A percentile compares a stretch with the other conserved stretches of the same genome.
These are phyloP conservation scores for Trametes cingulata DNA, from an alignment of 768 basidiomycete species.

Conservation along the genomic window DNA sequence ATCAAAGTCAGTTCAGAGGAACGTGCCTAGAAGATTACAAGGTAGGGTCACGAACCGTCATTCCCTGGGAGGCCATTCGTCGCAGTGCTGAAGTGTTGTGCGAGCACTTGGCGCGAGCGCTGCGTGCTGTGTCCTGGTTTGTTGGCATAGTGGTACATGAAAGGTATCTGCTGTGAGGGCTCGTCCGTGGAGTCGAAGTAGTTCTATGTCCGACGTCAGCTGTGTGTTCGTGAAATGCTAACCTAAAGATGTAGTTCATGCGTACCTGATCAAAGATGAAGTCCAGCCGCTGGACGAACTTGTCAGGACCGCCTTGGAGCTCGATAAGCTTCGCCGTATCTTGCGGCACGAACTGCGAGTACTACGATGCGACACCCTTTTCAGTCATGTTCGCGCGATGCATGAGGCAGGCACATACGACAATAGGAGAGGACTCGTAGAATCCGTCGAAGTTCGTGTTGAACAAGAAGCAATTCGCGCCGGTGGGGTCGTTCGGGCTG, in stretches of 20 bases:
- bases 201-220: slow-evolving; percentile 32
- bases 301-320: slow-evolving; percentile 57
- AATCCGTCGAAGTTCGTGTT: slow-evolving; percentile 59
- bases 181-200: slow-evolving; percentile 68
- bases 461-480: slow-evolving; percentile 61
- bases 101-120: slow-evolving; percentile 54
- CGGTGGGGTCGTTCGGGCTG: slow-evolving; percentile 58
- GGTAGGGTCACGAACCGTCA: slow-evolving; percentile 46
- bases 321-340: slow-evolving; percentile 62
- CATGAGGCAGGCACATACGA: slow-evolving; percentile 37
- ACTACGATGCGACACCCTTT: slow-evolving; percentile 35
- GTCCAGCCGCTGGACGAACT: slow-evolving; percentile 55
- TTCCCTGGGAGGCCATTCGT: slow-evolving; percentile 61
- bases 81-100: slow-evolving; percentile 57
- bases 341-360: slow-evolving; percentile 66
- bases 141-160: slow-evolving; percentile 71
- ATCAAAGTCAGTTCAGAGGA: not conserved
- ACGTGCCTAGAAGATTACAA: not conserved
- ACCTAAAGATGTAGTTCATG: not conserved
- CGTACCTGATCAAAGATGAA: slow-evolving; percentile 56
- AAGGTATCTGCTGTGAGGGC: slow-evolving; percentile 67
- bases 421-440: slow-evolving; percentile 63
- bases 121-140: slow-evolving; percentile 59
- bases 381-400: not conserved
- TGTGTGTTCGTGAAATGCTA: not conserved